phyloP scores from a whole-genome alignment of 2,329 filamentous ascomycete species.

The Arachnopeziza araneosa region DNA sequence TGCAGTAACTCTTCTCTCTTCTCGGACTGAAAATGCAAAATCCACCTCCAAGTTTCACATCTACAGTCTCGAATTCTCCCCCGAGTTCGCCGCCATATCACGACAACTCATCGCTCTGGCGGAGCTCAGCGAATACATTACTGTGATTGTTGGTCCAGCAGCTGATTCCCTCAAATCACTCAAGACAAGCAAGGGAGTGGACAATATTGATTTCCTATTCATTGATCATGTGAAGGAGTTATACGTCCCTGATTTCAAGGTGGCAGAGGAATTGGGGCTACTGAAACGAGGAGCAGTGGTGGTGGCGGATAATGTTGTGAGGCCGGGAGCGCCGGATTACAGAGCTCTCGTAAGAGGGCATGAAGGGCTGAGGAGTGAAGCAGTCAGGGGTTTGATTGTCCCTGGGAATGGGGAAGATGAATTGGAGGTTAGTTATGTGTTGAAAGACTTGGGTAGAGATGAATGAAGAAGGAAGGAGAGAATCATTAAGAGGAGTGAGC shows the following conservation, averaged over 20 bases:
- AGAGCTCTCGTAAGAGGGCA: conserved; percentile 57
- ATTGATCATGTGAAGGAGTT: conserved; percentile 73
- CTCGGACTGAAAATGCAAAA: neutral
- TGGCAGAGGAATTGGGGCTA: conserved; percentile 63
- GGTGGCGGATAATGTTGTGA: conserved; percentile 64
- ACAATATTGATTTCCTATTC: conserved; percentile 66
- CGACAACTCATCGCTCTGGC: conserved; percentile 63
- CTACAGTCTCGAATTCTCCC: conserved; percentile 58
- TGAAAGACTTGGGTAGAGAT: neutral
- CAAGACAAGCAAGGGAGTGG: conserved; percentile 45
- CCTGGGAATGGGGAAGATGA: conserved; percentile 11
- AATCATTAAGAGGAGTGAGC: too few relatives aligned
- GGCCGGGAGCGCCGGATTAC: conserved; percentile 64
- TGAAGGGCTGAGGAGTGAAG: conserved; percentile 25
- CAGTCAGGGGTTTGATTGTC: conserved; percentile 9
- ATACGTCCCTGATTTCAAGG: conserved; percentile 66
- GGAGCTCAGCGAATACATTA: conserved; percentile 61
- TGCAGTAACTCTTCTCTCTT: conserved; percentile 37
- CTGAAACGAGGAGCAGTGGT: conserved; percentile 55
- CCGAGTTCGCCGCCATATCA: conserved; percentile 66
- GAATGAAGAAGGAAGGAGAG: too few relatives aligned
- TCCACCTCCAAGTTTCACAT: conserved; percentile 35
- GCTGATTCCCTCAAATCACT: conserved; percentile 56
- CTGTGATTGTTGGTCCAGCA: conserved; percentile 62
- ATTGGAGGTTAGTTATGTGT: conserved; percentile 6